These are phyloP conservation scores for Seiridium cupressi DNA, from an alignment of 2,329 filamentous ascomycete species.

Conservation along the genomic window DNA sequence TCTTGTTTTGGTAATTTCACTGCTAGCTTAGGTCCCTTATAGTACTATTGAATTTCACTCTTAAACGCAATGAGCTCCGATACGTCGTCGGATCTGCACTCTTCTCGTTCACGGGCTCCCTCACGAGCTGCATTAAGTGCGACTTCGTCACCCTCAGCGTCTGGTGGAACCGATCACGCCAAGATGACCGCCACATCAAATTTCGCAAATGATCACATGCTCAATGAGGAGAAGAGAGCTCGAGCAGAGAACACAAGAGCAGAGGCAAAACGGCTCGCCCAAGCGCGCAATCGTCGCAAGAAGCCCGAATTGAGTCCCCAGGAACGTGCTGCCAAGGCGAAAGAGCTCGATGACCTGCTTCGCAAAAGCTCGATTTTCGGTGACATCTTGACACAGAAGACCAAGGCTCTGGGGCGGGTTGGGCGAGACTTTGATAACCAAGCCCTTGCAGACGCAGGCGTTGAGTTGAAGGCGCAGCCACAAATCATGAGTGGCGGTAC, in stretches of 20 bases:
- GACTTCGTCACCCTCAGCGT: constrained; percentile 19
- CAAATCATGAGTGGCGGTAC: constrained; percentile 80
- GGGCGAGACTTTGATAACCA: constrained; percentile 60
- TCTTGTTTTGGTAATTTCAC: background rate
- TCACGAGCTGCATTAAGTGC: constrained; percentile 18
- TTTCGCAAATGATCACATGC: constrained; percentile 29
- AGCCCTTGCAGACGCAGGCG: constrained; percentile 59
- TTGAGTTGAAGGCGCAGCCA: constrained; percentile 83
- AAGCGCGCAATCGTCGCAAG: constrained; percentile 35
- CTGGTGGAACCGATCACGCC: constrained; percentile 9
- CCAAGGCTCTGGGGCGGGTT: constrained; percentile 59
- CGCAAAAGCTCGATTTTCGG: constrained; percentile 60
- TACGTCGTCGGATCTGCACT: constrained; percentile 7
- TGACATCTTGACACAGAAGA: constrained; percentile 63
- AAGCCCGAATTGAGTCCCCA: constrained; percentile 47
- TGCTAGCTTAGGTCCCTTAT: background rate
- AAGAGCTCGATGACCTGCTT: constrained; percentile 58
- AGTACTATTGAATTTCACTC: background rate
- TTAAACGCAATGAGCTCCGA: constrained; percentile 4
- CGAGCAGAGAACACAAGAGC: constrained; percentile 45
- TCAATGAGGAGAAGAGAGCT: constrained; percentile 45
- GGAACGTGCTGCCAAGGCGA: constrained; percentile 57
- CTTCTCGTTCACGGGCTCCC: background rate
- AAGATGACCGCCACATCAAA: constrained; percentile 23
- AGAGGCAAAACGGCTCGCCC: constrained; percentile 40